Evolutionary conservation across 805 yeast genomes (phyloP), one percentile per base, ranked within the genome.

Genomic region (Candida sonorensis): DNA sequence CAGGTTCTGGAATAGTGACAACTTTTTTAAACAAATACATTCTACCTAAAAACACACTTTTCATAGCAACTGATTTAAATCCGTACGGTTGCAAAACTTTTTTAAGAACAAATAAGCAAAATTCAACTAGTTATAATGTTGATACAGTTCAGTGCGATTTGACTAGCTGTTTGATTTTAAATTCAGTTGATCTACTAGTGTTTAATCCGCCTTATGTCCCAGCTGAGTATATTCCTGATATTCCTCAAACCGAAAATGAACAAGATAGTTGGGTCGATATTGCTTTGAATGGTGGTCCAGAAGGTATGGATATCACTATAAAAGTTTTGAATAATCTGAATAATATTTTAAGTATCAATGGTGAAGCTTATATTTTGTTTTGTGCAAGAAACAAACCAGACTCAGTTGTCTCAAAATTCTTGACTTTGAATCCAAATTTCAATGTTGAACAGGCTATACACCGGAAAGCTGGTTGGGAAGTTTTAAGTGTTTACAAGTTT

Each of bases 201-300:
- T 92, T 92, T 59, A 92, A 92, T 50, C 98, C 98, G 0, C 98
- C 98, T 0, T 92, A 92, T 51, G 98, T 92, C 1, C 98, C 98
- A 0, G 84, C 90, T 1, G 87, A 77, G 37, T 50, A 48, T 0
- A 81, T 85, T 0, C 97, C 97, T 0, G 49, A 41, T 0, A 44
- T 71, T 2, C 92, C 92, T 0, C 38, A 36, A 1, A 27, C 46
- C 0, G 45, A 42, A 0, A 66, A 64, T 3, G 71, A 66, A 8
- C 77, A 72, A 13, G 66, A 68, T 19, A 62, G 64, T 11, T 87
- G 97, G 96, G 64, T 92, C 1, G 96, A 90, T 51, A 58, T 90
- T 35, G 98, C 98, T 0, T 66, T 92, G 16, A 67, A 81, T 17
- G 98, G 98, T 0, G 98, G 98, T 0, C 62, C 64, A 7, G 80